phyloP scores from a whole-genome alignment of 2,329 filamentous ascomycete genomes.

The Pyricularia pennisetigena region DNA sequence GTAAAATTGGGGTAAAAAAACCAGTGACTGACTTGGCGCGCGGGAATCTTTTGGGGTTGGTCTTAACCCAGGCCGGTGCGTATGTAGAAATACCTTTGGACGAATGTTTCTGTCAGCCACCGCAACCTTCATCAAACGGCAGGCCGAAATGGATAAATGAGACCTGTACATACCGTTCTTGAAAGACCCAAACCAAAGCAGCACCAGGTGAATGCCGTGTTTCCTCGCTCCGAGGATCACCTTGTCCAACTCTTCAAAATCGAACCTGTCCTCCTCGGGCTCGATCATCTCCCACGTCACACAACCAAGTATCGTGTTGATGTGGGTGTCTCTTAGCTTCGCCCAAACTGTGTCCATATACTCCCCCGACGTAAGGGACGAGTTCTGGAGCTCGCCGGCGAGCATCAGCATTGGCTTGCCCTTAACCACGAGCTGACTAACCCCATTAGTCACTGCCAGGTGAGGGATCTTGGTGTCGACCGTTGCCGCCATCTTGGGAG shows the following conservation, averaged over 20 bases:
- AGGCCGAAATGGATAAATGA: no score
- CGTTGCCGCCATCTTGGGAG: not conserved
- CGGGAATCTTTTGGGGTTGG: conserved; percentile 15
- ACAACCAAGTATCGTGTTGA: conserved; percentile 20
- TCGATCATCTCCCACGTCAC: conserved; percentile 22
- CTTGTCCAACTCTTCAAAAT: conserved; percentile 16
- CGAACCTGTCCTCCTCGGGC: conserved; percentile 17
- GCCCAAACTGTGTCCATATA: conserved; percentile 17
- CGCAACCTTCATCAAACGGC: no score
- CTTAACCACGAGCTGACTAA: conserved; percentile 20
- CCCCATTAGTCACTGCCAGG: not conserved
- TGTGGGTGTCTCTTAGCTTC: conserved; percentile 13
- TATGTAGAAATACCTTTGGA: conserved; percentile 12
- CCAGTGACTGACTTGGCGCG: no score
- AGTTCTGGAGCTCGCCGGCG: conserved; percentile 20
- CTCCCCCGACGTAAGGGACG: conserved; percentile 15
- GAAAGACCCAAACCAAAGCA: conserved; percentile 18
- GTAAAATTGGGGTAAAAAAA: no score
- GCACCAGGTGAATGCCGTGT: conserved; percentile 14
- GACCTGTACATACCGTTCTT: conserved; percentile 14
- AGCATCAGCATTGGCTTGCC: conserved; percentile 20
- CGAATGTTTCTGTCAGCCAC: no score
- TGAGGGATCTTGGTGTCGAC: not conserved
- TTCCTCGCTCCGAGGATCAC: conserved; percentile 13
- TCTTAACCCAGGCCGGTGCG: conserved; percentile 16